Conservation (phyloP, 2,329 filamentous ascomycete genomes). For the Colletotrichum filicis region DNA sequence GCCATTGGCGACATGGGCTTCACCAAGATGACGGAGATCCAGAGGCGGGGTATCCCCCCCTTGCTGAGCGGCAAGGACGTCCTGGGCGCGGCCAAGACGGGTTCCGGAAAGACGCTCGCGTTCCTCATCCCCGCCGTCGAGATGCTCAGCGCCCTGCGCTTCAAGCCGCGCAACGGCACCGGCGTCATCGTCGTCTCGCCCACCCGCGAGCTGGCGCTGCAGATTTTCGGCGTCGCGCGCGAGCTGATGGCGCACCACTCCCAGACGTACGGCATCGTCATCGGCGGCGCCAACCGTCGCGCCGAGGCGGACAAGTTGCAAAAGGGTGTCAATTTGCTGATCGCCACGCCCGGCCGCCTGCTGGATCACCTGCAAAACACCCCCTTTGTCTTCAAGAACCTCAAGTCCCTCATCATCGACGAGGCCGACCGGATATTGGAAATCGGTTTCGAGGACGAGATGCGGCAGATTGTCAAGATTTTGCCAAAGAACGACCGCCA, state of each 20-base stretch:
- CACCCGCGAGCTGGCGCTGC: constrained; percentile 91
- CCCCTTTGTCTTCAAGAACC: constrained; percentile 90
- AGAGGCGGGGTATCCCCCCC: constrained; percentile 87
- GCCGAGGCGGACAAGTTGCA: constrained; percentile 94
- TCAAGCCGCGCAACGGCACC: constrained; percentile 94
- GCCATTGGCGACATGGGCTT: constrained; percentile 94
- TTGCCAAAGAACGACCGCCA: constrained; percentile 87
- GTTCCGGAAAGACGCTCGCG: constrained; percentile 93
- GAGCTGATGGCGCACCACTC: constrained; percentile 94
- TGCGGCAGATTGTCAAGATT: constrained; percentile 96
- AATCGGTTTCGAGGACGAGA: constrained; percentile 98
- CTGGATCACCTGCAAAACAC: constrained; percentile 96
- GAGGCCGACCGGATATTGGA: constrained; percentile 97
- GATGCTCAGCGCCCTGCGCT: constrained; percentile 88
- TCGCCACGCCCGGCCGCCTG: constrained; percentile 91
- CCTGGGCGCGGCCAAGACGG: constrained; percentile 94
- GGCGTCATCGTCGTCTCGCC: constrained; percentile 94
- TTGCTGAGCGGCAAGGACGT: constrained; percentile 91
- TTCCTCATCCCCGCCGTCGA: constrained; percentile 96
- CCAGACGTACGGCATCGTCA: constrained; percentile 95
- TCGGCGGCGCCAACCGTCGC: constrained; percentile 90
- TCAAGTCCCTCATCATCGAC: constrained; percentile 92
- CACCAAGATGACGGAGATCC: constrained; percentile 95
- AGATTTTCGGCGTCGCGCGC: constrained; percentile 94
- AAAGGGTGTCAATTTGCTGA: constrained; percentile 94